Conservation (phyloP, 202 grass and related monocot species). For the Dendrocalamus latiflorus region DNA sequence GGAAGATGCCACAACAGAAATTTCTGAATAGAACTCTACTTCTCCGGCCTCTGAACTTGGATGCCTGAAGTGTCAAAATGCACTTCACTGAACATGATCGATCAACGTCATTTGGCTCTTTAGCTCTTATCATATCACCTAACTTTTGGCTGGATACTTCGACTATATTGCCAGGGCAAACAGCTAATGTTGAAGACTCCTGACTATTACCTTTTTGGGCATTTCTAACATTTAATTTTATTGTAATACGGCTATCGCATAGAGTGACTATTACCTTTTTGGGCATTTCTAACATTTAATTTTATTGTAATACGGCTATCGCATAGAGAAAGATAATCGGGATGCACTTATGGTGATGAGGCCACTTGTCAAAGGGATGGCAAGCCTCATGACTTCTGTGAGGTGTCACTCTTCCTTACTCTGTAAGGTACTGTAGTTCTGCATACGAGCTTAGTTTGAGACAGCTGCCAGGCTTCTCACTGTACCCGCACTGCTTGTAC, state of each 20-base stretch:
- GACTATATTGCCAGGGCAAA: constrained; percentile 44
- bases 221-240: too few species aligned
- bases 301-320: constrained; percentile 29
- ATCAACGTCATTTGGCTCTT: constrained; percentile 3
- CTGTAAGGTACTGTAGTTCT: constrained; percentile 22
- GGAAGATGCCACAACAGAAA: too few species aligned
- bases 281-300: constrained; percentile 38
- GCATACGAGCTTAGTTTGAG: constrained; percentile 23
- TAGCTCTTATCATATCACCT: constrained; percentile 33
- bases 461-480: constrained; percentile 27
- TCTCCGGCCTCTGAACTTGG: too few species aligned
- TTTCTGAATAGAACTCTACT: too few species aligned
- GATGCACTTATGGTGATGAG: constrained; percentile 20
- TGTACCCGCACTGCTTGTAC: constrained; percentile 36
- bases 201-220: too few species aligned
- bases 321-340: constrained; percentile 32
- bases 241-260: too few species aligned
- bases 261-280: too few species aligned
- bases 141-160: constrained; percentile 53
- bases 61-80: constrained; percentile 10
- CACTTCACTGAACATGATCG: neutral
- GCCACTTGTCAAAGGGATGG: constrained; percentile 17
- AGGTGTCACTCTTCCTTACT: too few species aligned
- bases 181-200: constrained; percentile 34
- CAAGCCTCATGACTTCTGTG: constrained; percentile 22